Evolutionary conservation across 192 early-diverging fungal genomes (phyloP).

Genomic region (Coemansia interrupta): DNA sequence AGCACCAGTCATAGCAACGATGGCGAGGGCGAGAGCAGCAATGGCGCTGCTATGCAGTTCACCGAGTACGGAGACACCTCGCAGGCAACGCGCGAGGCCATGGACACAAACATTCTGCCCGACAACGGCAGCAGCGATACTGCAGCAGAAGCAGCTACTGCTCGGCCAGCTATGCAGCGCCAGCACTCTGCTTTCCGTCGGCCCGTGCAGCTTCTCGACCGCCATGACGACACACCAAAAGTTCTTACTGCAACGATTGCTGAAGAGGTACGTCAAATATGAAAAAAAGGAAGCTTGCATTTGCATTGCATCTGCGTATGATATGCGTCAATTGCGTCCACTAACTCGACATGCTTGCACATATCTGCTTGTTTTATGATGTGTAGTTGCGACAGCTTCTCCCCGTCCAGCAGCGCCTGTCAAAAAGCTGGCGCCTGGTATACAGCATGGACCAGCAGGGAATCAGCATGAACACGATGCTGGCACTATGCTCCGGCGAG

Average conservation of each 20-base stretch:
- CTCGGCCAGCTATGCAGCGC: background rate
- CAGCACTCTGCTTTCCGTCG: slow-evolving; percentile 9
- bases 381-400: slow-evolving; percentile 72
- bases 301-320: background rate
- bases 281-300: too few relatives aligned
- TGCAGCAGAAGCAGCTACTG: background rate
- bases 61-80: slow-evolving; percentile 9
- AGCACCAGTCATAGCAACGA: background rate
- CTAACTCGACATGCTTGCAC: background rate
- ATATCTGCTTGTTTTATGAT: background rate
- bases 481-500: slow-evolving; percentile 59
- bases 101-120: slow-evolving; percentile 22
- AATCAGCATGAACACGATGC: slow-evolving; percentile 81
- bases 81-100: slow-evolving; percentile 24
- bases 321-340: background rate
- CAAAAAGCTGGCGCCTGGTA: slow-evolving; percentile 73
- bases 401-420: slow-evolving; percentile 72
- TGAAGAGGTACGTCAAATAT: slow-evolving; percentile 10
- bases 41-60: background rate
- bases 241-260: slow-evolving; percentile 42
- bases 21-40: background rate
- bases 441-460: slow-evolving; percentile 96
- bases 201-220: slow-evolving; percentile 30
- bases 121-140: slow-evolving; percentile 7
- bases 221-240: slow-evolving; percentile 37